phyloP scores from a whole-genome alignment of 139 green algal species.

The Chlorella sp. region DNA sequence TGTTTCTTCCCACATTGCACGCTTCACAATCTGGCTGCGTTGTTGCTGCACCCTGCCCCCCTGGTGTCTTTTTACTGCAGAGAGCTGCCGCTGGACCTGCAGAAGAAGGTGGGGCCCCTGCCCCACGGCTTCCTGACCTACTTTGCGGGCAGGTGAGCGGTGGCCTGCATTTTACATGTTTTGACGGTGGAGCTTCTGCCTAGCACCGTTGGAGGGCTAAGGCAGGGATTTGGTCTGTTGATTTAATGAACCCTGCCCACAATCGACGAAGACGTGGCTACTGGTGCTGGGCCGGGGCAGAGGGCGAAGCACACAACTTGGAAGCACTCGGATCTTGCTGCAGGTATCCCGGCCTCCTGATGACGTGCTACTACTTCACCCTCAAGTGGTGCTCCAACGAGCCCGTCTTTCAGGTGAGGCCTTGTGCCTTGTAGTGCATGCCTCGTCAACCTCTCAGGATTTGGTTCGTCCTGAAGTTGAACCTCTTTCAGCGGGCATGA shows the following conservation, averaged over 20 bases:
- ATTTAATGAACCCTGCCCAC: no score
- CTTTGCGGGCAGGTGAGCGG: slow-evolving; percentile 30
- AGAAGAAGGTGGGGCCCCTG: slow-evolving; percentile 73
- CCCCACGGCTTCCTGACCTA: slow-evolving; percentile 74
- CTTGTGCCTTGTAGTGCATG: not conserved
- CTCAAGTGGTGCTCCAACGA: slow-evolving; percentile 64
- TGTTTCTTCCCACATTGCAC: no score
- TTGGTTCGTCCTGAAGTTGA: no score
- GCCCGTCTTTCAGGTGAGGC: slow-evolving; percentile 47
- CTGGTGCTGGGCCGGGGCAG: no score
- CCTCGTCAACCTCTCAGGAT: no score
- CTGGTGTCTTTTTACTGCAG: slow-evolving; percentile 23
- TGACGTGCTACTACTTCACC: slow-evolving; percentile 85
- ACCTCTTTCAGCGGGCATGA: no score
- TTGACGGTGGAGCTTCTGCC: not conserved
- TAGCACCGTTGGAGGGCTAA: not conserved
- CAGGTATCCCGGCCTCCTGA: slow-evolving; percentile 88
- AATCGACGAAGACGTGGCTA: no score
- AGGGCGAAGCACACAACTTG: no score
- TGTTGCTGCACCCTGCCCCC: not conserved
- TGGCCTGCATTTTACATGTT: not conserved
- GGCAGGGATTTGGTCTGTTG: no score
- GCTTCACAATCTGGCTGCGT: not conserved
- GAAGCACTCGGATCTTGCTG: no score
- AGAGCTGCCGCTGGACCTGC: slow-evolving; percentile 86